Conservation (phyloP, 1,284 basidiomycete species). For the Moesziomyces sp. region DNA sequence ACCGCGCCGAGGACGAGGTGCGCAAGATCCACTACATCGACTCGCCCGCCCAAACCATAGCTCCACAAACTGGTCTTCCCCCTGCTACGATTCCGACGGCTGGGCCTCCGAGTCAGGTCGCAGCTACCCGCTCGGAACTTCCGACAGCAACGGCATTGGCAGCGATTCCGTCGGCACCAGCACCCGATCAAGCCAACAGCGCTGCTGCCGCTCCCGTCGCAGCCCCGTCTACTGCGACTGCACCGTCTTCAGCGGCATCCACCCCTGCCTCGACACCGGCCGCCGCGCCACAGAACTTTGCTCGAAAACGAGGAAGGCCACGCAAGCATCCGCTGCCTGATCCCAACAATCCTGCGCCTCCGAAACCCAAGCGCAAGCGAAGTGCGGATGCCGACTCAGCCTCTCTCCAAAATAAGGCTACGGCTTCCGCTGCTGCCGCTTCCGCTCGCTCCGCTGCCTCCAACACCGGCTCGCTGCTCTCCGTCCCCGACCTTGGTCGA, state of each 20-base stretch:
- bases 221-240: background rate
- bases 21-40: slow-evolving; percentile 48
- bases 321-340: slow-evolving; percentile 46
- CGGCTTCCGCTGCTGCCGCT: slow-evolving; percentile 19
- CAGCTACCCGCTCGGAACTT: background rate
- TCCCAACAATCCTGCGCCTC: slow-evolving; percentile 20
- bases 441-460: slow-evolving; percentile 36
- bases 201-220: background rate
- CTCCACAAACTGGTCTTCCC: background rate
- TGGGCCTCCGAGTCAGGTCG: background rate
- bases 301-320: slow-evolving; percentile 33
- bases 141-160: background rate
- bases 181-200: background rate
- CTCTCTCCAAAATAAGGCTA: slow-evolving; percentile 19
- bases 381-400: slow-evolving; percentile 18
- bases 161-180: too few species aligned
- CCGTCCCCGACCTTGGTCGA: slow-evolving; percentile 43
- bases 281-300: slow-evolving; percentile 27
- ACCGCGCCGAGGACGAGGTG: slow-evolving; percentile 26
- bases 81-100: background rate
- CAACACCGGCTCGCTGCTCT: slow-evolving; percentile 26
- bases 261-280: slow-evolving; percentile 30
- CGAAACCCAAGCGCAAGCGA: slow-evolving; percentile 32
- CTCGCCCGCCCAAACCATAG: slow-evolving; percentile 8
- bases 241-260: slow-evolving; percentile 28